Percentiles rank a stretch among this genome's conserved stretches.
These are phyloP conservation scores for Choanephora cucurbitarum DNA, from an alignment of 371 early-diverging fungal genomes.

Conservation along the genomic window DNA sequence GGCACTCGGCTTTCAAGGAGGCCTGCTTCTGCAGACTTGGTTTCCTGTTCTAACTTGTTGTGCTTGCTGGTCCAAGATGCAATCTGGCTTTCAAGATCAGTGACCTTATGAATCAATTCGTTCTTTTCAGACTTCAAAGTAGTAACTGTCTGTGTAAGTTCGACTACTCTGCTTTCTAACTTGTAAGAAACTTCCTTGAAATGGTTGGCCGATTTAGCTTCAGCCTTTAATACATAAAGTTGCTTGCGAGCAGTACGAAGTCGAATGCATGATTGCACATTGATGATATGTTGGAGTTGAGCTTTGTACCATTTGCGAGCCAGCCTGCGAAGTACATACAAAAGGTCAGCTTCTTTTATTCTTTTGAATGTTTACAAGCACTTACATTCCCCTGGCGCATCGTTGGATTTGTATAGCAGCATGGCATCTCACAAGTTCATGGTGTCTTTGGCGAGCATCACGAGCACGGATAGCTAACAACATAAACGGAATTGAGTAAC, in stretches of 20 bases:
- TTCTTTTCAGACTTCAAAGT: conserved; percentile 70
- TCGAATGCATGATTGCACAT: conserved; percentile 83
- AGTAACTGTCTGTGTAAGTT: conserved; percentile 82
- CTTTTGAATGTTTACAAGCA: conserved; percentile 2
- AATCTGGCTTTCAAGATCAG: conserved; percentile 64
- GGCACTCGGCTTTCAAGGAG: conserved; percentile 59
- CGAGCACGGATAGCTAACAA: conserved; percentile 49
- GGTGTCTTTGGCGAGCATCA: conserved; percentile 52
- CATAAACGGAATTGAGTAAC: not conserved
- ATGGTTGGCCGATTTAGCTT: conserved; percentile 88
- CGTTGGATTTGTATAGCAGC: conserved; percentile 82
- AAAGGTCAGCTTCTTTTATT: not conserved
- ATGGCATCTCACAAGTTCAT: conserved; percentile 43
- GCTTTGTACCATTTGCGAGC: conserved; percentile 62
- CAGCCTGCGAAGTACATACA: conserved; percentile 21
- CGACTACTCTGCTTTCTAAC: conserved; percentile 94
- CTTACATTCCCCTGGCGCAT: conserved; percentile 56
- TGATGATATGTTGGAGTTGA: conserved; percentile 58
- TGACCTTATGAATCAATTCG: conserved; percentile 47
- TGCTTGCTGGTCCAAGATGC: conserved; percentile 69
- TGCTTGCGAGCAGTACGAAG: conserved; percentile 70
- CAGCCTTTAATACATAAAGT: conserved; percentile 66
- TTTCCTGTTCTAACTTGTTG: conserved; percentile 50
- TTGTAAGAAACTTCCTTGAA: conserved; percentile 90
- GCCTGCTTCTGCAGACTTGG: conserved; percentile 39